A percentile compares a stretch with the other conserved stretches of the same genome.
Conservation (phyloP, 345 rosid genomes). For the Syzygium jambos region DNA sequence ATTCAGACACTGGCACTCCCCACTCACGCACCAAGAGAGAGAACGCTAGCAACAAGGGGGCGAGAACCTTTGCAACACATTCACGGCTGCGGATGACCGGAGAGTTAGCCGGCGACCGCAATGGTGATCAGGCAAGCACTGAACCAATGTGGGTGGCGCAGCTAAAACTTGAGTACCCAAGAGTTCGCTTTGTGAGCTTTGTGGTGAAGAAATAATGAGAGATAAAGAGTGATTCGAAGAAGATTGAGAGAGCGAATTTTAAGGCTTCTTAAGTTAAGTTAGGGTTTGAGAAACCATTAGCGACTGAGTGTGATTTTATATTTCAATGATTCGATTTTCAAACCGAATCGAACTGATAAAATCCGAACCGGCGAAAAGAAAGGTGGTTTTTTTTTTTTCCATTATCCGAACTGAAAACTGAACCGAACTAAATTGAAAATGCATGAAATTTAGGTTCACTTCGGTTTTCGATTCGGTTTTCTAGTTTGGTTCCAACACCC, state of each 20-base stretch:
- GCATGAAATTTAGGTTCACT: background rate
- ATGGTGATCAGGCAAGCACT: background rate
- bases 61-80: background rate
- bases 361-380: background rate
- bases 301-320: background rate
- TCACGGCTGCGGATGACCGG: background rate
- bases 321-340: no score
- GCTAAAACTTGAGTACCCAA: background rate
- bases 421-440: fast-evolving
- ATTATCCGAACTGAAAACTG: no score
- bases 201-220: background rate
- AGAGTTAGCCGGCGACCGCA: background rate
- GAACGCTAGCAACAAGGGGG: background rate
- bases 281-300: background rate
- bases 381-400: background rate
- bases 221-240: background rate
- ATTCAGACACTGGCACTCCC: background rate
- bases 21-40: background rate
- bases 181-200: background rate
- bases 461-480: no score
- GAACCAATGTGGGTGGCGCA: background rate
- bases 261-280: background rate
- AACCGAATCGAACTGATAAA: no score
- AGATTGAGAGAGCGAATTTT: background rate
- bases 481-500: no score